Evolutionary conservation across 2,329 filamentous ascomycete species (phyloP).

Genomic region (Zymoseptoria brevis): DNA sequence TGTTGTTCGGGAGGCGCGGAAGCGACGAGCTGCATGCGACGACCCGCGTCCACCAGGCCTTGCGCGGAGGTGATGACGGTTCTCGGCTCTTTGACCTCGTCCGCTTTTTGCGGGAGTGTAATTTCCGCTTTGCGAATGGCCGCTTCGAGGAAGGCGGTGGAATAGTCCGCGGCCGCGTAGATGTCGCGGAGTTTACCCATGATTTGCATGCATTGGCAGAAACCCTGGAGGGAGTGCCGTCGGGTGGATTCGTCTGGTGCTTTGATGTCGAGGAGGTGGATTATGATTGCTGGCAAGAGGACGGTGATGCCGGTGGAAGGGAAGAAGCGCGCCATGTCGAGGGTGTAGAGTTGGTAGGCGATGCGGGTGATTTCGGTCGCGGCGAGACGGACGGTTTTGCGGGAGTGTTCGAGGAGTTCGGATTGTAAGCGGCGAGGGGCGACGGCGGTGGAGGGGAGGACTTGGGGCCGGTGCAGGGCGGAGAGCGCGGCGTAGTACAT

Average conservation of each 20-base stretch:
- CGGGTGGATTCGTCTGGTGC: conserved; percentile 65
- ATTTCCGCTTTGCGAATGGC: conserved; percentile 82
- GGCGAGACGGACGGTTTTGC: conserved; percentile 72
- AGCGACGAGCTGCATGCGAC: conserved; percentile 31
- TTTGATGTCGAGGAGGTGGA: conserved; percentile 88
- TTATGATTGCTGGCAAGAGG: conserved; percentile 85
- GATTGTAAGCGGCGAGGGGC: conserved; percentile 41
- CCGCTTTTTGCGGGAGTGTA: conserved; percentile 46
- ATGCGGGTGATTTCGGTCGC: conserved; percentile 81
- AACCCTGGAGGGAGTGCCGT: conserved; percentile 66
- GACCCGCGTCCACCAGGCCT: conserved; percentile 40
- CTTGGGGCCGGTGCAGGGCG: conserved; percentile 83
- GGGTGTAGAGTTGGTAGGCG: conserved; percentile 64
- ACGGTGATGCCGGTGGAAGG: conserved; percentile 88
- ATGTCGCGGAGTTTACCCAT: conserved; percentile 81
- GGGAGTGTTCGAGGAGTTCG: conserved; percentile 73
- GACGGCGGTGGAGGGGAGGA: conserved; percentile 60
- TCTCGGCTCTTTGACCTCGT: conserved; percentile 25
- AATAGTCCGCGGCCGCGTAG: conserved; percentile 90
- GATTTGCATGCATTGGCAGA: conserved; percentile 86
- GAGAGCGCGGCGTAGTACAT: conserved; percentile 88
- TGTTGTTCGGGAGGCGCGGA: conserved; percentile 8
- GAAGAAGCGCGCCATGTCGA: conserved; percentile 68
- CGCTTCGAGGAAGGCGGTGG: conserved; percentile 88
- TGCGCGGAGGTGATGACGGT: conserved; percentile 36